Evolutionary conservation across 306 rosid species (phyloP).

Genomic region (Medicago truncatula): MtrunA17r5.0-ANR NC_053043.1:43511501-43512000

Average conservation of each 20-base stretch:
- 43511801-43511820: too few species aligned
- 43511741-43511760: constrained; percentile 26
- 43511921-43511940: constrained; percentile 32
- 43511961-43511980: constrained; percentile 12
- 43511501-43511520: constrained; percentile 14
- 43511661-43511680: not conserved
- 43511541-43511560: constrained; percentile 5
- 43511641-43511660: constrained; percentile 17
- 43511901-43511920: constrained; percentile 23
- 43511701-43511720: constrained; percentile 24
- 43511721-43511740: constrained; percentile 23
- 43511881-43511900: constrained; percentile 7
- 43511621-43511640: not conserved
- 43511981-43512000: constrained; percentile 17
- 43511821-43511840: not conserved
- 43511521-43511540: constrained; percentile 11
- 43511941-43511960: constrained; percentile 23
- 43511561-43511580: too few species aligned
- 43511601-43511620: not conserved
- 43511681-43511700: constrained; percentile 15
- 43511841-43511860: not conserved
- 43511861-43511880: constrained; percentile 25
- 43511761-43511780: not conserved
- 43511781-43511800: not conserved
- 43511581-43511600: too few species aligned